These are phyloP conservation scores for Knufia petricola DNA, from an alignment of 2,329 filamentous ascomycete species.

Conservation along the genomic window DNA sequence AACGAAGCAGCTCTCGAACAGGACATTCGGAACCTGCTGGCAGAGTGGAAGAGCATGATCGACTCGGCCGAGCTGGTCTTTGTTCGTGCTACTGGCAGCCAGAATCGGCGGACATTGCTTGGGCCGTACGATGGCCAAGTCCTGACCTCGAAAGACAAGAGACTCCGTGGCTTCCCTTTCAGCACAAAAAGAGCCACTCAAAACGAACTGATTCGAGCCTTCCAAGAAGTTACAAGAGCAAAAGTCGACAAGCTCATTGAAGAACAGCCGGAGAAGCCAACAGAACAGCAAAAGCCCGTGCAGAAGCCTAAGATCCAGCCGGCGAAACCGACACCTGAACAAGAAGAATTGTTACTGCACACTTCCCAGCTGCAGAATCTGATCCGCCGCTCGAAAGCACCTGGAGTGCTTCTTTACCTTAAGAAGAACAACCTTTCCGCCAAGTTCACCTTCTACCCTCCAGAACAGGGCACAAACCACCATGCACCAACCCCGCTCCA, in stretches of 20 bases:
- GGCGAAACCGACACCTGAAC: slow-evolving; percentile 66
- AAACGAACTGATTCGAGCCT: slow-evolving; percentile 85
- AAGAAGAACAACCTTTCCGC: slow-evolving; percentile 61
- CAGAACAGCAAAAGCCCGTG: slow-evolving; percentile 20
- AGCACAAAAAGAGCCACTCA: slow-evolving; percentile 86
- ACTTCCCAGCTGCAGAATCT: slow-evolving; percentile 82
- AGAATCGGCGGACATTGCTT: slow-evolving; percentile 78
- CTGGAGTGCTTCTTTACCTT: slow-evolving; percentile 75
- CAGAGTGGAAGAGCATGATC: slow-evolving; percentile 77
- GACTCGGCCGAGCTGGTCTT: slow-evolving; percentile 80
- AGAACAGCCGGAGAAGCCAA: slow-evolving; percentile 27
- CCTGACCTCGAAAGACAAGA: slow-evolving; percentile 64
- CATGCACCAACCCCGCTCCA: slow-evolving; percentile 80
- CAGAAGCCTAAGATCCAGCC: slow-evolving; percentile 31
- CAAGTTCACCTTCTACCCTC: slow-evolving; percentile 66
- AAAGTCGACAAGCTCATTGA: slow-evolving; percentile 64
- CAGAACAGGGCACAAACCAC: slow-evolving; percentile 45
- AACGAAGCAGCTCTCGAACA: slow-evolving; percentile 84
- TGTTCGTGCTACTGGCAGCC: slow-evolving; percentile 75
- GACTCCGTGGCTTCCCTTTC: slow-evolving; percentile 84
- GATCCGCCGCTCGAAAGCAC: slow-evolving; percentile 80
- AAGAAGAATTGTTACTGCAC: slow-evolving; percentile 72
- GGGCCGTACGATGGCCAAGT: slow-evolving; percentile 86
- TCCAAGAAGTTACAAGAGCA: slow-evolving; percentile 83
- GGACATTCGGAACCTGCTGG: slow-evolving; percentile 73